These are phyloP conservation scores for Oidium heveae DNA, from an alignment of 2,329 filamentous ascomycete species.

Conservation along the genomic window DNA sequence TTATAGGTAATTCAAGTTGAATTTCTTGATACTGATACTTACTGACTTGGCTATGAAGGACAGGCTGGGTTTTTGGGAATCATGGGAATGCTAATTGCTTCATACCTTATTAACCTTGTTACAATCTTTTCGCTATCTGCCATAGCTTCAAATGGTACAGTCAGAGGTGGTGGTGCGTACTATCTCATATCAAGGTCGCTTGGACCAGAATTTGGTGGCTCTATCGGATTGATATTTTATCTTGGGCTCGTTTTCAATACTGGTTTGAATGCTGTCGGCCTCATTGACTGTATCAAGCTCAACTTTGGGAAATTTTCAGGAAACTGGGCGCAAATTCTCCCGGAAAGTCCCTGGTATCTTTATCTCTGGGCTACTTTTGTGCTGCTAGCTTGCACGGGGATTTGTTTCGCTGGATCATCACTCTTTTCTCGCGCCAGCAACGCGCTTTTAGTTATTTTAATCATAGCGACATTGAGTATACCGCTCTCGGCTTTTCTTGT, in stretches of 20 bases:
- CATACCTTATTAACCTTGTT: constrained; percentile 63
- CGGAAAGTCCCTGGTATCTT: constrained; percentile 48
- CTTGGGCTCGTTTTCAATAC: constrained; percentile 76
- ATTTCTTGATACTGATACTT: neutral
- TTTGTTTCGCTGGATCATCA: constrained; percentile 57
- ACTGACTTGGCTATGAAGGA: constrained; percentile 2
- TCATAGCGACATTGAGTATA: constrained; percentile 55
- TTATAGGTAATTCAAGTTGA: constrained; percentile 28
- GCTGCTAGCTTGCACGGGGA: constrained; percentile 42
- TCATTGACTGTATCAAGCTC: constrained; percentile 58
- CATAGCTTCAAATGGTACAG: constrained; percentile 73
- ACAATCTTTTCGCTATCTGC: constrained; percentile 71
- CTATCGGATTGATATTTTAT: constrained; percentile 72
- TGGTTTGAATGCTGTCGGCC: constrained; percentile 64
- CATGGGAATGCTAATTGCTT: constrained; percentile 45
- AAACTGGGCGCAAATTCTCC: constrained; percentile 32
- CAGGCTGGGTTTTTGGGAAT: constrained; percentile 60
- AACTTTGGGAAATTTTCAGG: constrained; percentile 38
- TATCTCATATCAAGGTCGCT: constrained; percentile 70
- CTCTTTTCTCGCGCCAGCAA: constrained; percentile 65
- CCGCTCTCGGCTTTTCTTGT: constrained; percentile 50
- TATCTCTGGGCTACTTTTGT: constrained; percentile 54
- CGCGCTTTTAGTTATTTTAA: constrained; percentile 42
- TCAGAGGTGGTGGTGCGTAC: constrained; percentile 68
- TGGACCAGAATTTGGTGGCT: constrained; percentile 71